A percentile compares a stretch with the other conserved stretches of the same genome.
phyloP scores from a whole-genome alignment of 1,139 yeast species.

The Suhomyces yuchorum region DNA sequence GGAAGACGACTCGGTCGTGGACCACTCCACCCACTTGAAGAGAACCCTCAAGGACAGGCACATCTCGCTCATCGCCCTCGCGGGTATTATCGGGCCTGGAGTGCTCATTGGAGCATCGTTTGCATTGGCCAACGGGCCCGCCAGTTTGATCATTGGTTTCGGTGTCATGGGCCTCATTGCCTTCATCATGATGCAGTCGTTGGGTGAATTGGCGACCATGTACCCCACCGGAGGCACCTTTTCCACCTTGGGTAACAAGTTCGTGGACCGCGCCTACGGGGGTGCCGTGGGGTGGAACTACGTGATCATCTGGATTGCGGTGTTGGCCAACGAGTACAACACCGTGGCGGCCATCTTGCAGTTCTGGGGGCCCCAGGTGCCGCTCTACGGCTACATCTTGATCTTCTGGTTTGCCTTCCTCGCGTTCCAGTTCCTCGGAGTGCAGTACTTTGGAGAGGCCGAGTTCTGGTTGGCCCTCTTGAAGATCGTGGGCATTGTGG shows the following conservation, averaged over 20 bases:
- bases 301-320: constrained; percentile 63
- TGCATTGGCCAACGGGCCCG: constrained; percentile 50
- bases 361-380: constrained; percentile 63
- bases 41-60: constrained; percentile 46
- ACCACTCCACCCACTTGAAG: constrained; percentile 27
- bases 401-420: constrained; percentile 58
- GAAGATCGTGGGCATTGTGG: constrained; percentile 56
- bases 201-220: constrained; percentile 58
- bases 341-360: constrained; percentile 54
- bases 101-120: constrained; percentile 50
- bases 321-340: constrained; percentile 61
- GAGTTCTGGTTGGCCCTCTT: constrained; percentile 65
- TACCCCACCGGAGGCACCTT: constrained; percentile 58
- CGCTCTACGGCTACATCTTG: constrained; percentile 58
- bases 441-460: constrained; percentile 64
- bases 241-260: constrained; percentile 53
- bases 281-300: constrained; percentile 66
- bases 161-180: constrained; percentile 58
- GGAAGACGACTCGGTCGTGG: constrained; percentile 15
- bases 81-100: constrained; percentile 61
- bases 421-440: constrained; percentile 59
- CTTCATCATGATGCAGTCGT: constrained; percentile 56
- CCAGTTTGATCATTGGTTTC: constrained; percentile 45
- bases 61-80: constrained; percentile 50
- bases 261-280: constrained; percentile 60